phyloP scores from a whole-genome alignment of 257 asterid species.

The Solanum lignicaule region DNA sequence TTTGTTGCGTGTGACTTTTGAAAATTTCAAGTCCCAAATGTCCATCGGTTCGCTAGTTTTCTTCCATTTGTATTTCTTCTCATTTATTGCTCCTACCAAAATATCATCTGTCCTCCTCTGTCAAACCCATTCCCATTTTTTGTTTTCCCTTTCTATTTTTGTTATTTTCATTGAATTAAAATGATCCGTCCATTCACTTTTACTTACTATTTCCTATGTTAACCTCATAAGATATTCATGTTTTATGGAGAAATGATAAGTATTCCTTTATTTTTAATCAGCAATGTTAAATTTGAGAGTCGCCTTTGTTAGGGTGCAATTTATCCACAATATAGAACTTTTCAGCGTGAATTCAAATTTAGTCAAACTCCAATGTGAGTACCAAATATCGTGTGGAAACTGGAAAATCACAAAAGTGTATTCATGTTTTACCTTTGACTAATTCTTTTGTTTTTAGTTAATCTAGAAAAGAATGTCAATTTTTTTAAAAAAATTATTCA shows the following conservation, averaged over 20 bases:
- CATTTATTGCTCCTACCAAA: neutral
- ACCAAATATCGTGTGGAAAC: too few relatives aligned
- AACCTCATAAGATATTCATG: too few relatives aligned
- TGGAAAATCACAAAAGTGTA: too few relatives aligned
- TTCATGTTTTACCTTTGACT: too few relatives aligned
- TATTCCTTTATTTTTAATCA: too few relatives aligned
- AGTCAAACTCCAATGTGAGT: accelerated
- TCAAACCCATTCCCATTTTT: neutral
- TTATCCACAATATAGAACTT: too few relatives aligned
- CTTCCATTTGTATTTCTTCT: neutral
- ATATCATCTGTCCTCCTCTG: neutral
- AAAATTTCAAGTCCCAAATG: neutral
- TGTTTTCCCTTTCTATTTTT: neutral
- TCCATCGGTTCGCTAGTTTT: neutral
- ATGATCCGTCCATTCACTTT: neutral
- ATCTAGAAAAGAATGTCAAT: too few relatives aligned
- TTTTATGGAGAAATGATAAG: too few relatives aligned
- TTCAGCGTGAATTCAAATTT: too few relatives aligned
- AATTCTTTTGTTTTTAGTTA: neutral
- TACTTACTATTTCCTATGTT: neutral
- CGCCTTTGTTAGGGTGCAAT: neutral
- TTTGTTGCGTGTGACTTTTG: slow-evolving; percentile 1
- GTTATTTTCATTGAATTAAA: neutral
- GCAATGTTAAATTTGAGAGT: neutral
- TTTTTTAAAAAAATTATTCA: too few relatives aligned